Evolutionary conservation across 768 basidiomycete genomes (phyloP), one percentile per base, ranked within the genome.

Genomic region (Russula foetens): DNA sequence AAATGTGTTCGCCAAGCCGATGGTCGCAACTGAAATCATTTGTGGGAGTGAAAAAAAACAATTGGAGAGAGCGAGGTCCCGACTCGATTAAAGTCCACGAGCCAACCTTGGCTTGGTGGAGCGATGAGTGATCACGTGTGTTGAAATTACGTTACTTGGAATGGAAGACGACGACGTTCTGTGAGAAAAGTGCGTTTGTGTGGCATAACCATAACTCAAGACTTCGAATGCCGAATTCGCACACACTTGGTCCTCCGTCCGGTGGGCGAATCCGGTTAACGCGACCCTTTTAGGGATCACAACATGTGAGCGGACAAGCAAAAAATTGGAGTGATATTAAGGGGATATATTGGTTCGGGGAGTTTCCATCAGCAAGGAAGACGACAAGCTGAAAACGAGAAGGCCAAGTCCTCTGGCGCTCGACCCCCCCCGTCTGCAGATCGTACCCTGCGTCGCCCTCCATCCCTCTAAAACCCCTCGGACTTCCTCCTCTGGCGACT

Each of bases 381-480:
- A 45, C 50, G 54, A 61, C 54, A 60, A 33, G 53, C 31, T 21
- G 29, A 43, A 47, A 49, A 39, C 53, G 52, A 60, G 59, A 60
- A 60, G 59, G 1, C 47, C 4, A 2, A 5, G 15, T 19, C 31
- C 23, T 7, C 38, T 17, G 35, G 15, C 21, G 28, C 51, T 31
- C 17, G 7, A 31, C 43, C n/a, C n/a, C n/a, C n/a, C n/a, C n/a
- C 8, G 31, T n/a, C 8, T 50, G 60, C 49, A 61, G 60, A 61
- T 61, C 60, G 38, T 31, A 1, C 17, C 4, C 19, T 26, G 4
- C 35, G 3, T 29, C 6, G 9, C 3, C 19, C 52, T 49, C 31
- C 31, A 26, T 39, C 47, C 60, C 56, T 62, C 60, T 57, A 62
- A 62, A 62, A 58, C n/a, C 60, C 60, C 55, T 41, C 26, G 12